Conservation (phyloP, 306 rosid genomes). For the Fagus sylvatica region DNA sequence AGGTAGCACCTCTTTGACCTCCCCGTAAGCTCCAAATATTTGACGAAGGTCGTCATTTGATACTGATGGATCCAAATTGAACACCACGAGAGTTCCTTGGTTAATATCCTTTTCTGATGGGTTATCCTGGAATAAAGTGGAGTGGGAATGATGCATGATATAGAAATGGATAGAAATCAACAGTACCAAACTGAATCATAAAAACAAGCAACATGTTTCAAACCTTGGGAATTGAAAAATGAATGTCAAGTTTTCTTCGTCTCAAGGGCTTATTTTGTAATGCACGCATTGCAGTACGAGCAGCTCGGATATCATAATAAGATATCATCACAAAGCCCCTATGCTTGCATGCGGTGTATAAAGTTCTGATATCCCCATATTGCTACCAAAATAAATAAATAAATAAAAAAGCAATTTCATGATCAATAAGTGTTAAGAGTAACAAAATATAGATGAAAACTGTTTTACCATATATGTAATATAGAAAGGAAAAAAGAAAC, state of each 20-base stretch:
- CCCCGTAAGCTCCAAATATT: conserved; percentile 92
- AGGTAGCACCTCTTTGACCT: conserved; percentile 81
- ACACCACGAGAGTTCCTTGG: conserved; percentile 97
- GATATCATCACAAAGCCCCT: conserved; percentile 98
- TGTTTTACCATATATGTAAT: background rate
- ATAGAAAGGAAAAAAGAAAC: background rate
- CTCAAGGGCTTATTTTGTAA: conserved; percentile 90
- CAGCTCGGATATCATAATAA: conserved; percentile 89
- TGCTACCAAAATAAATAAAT: conserved; percentile 53
- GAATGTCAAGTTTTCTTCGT: conserved; percentile 93
- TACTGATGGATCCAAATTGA: conserved; percentile 91
- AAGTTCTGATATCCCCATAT: conserved; percentile 90
- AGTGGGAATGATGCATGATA: conserved; percentile 26
- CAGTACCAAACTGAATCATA: background rate
- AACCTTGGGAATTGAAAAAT: conserved; percentile 97
- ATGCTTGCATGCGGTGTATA: conserved; percentile 96
- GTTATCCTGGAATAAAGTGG: conserved; percentile 63
- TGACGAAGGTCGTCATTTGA: conserved; percentile 90
- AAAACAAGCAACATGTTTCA: conserved; percentile 23
- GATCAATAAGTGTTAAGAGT: conserved; percentile 18
- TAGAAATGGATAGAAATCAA: conserved; percentile 10
- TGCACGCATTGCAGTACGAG: conserved; percentile 93
- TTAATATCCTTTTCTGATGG: conserved; percentile 93
- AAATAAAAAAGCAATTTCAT: conserved; percentile 5
- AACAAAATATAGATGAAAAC: conserved; percentile 16